Conservation (phyloP, 2,329 filamentous ascomycete genomes). For the Verruconis gallopava region DNA sequence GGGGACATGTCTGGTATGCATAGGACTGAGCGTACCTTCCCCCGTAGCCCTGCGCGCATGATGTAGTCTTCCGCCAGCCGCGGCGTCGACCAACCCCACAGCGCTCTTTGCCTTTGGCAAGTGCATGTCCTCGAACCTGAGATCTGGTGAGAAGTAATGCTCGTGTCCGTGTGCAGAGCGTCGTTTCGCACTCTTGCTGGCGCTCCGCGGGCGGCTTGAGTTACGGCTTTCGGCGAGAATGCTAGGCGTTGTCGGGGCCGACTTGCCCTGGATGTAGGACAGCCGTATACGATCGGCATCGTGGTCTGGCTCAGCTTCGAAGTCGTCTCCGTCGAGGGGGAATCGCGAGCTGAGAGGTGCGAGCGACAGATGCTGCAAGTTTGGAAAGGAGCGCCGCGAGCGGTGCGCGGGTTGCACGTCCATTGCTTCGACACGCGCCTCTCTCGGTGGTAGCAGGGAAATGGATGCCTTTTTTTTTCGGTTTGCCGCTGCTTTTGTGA, state of each 20-base stretch:
- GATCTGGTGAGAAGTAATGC: constrained; percentile 10
- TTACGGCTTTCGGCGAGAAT: constrained; percentile 30
- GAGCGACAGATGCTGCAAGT: constrained; percentile 47
- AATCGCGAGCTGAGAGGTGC: constrained; percentile 45
- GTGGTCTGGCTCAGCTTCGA: constrained; percentile 12
- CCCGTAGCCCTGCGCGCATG: constrained; percentile 8
- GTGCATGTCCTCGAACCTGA: constrained; percentile 13
- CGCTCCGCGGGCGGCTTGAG: constrained; percentile 22
- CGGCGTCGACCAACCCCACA: constrained; percentile 23
- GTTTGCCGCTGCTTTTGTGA: no score
- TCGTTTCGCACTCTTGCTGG: constrained; percentile 16
- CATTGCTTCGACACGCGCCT: no score
- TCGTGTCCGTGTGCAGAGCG: constrained; percentile 10
- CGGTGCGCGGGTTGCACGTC: constrained; percentile 5
- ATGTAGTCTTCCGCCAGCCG: constrained; percentile 19
- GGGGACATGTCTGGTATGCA: constrained; percentile 11
- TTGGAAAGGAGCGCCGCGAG: constrained; percentile 43
- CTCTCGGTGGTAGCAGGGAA: no score
- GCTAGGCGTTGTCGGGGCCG: constrained; percentile 35
- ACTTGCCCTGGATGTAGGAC: constrained; percentile 36
- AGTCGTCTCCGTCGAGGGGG: constrained; percentile 34
- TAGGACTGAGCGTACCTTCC: not conserved
- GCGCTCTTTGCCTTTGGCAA: constrained; percentile 36
- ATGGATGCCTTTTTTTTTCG: no score
- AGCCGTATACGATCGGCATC: constrained; percentile 21